These are phyloP conservation scores for Populus davidiana DNA, from an alignment of 345 rosid genomes.

Conservation along the genomic window DNA sequence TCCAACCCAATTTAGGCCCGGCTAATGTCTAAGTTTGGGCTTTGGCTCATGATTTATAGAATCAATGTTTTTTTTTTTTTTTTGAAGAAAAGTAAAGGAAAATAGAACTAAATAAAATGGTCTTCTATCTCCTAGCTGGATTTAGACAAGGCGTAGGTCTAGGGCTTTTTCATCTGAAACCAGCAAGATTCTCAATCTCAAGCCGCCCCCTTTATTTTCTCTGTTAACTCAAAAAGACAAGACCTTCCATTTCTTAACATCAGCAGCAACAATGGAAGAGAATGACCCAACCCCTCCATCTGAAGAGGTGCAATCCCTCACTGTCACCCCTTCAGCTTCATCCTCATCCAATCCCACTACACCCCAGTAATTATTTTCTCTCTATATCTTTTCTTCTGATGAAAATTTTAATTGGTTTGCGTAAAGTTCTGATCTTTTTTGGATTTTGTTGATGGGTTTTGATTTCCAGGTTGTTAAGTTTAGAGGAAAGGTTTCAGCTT, in stretches of 20 bases:
- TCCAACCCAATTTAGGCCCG: not conserved
- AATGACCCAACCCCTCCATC: conserved; percentile 3
- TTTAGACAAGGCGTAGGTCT: not conserved
- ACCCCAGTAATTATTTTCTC: not conserved
- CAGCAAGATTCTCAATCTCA: not conserved
- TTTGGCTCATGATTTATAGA: not conserved
- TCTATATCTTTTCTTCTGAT: not conserved
- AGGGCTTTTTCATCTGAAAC: not conserved
- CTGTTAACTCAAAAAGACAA: not conserved
- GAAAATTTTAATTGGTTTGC: not conserved
- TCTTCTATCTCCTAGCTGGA: not conserved
- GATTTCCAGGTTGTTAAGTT: conserved; percentile 34
- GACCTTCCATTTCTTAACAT: not conserved
- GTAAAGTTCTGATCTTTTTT: not conserved
- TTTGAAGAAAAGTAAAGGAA: too few relatives aligned
- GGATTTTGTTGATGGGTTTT: not conserved
- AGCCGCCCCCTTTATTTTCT: not conserved
- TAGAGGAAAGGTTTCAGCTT: conserved; percentile 60
- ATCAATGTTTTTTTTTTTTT: not conserved
- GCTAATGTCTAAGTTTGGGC: not conserved
- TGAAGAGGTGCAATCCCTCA: conserved; percentile 3
- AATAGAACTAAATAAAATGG: too few relatives aligned
- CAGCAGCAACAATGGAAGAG: not conserved
- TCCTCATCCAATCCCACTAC: not conserved
- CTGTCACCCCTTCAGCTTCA: conserved; percentile 5